A percentile compares a stretch with the other conserved stretches of the same genome.
Conservation (phyloP, 148 eudicot genomes). For the Polygonum maritimum region DNA sequence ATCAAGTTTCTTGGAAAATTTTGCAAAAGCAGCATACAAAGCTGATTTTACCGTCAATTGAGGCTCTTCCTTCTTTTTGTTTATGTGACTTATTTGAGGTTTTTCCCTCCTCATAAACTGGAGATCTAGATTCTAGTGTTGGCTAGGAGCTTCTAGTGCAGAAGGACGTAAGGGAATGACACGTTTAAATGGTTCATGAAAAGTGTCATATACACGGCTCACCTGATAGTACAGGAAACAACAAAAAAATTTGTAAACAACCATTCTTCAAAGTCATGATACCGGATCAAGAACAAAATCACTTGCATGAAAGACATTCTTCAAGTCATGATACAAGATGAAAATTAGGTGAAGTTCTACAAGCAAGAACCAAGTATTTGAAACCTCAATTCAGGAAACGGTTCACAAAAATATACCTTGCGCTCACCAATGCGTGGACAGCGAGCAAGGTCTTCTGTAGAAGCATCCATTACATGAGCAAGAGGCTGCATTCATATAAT, state of each 20-base stretch:
- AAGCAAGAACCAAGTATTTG: background rate
- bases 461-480: slow-evolving; percentile 86
- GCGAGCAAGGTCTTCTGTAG: slow-evolving; percentile 93
- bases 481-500: slow-evolving; percentile 47
- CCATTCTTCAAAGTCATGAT: background rate
- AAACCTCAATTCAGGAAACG: no score
- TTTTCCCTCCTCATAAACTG: slow-evolving; percentile 30
- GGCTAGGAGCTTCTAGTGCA: slow-evolving; percentile 31
- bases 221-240: slow-evolving; percentile 39
- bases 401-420: slow-evolving; percentile 38
- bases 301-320: background rate
- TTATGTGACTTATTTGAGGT: slow-evolving; percentile 42
- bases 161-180: slow-evolving; percentile 33
- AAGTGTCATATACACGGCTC: slow-evolving; percentile 77
- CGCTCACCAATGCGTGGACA: slow-evolving; percentile 99
- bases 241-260: background rate
- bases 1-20: slow-evolving; percentile 40
- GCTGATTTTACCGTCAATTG: slow-evolving; percentile 57
- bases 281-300: background rate
- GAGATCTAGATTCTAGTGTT: slow-evolving; percentile 19
- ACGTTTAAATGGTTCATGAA: slow-evolving; percentile 92
- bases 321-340: background rate
- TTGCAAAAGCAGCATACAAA: slow-evolving; percentile 58
- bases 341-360: background rate
- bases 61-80: slow-evolving; percentile 46